Evolutionary conservation across 495 filamentous ascomycete species (phyloP).

Genomic region (Chaetomidium leptoderma): DNA sequence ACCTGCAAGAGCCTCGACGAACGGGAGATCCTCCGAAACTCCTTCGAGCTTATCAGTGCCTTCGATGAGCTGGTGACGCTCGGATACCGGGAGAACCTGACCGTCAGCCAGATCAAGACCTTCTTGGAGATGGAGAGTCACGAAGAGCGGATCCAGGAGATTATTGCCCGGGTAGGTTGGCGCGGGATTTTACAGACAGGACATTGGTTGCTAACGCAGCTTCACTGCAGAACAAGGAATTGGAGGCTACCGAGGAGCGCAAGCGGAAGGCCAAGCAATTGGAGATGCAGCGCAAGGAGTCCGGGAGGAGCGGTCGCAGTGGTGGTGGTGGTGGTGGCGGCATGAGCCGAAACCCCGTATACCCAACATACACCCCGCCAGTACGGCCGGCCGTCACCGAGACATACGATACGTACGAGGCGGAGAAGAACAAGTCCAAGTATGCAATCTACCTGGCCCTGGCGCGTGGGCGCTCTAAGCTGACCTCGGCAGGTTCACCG

Average conservation of each 20-base stretch:
- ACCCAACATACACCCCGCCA: conserved; percentile 85
- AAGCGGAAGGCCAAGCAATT: conserved; percentile 97
- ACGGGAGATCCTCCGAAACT: conserved; percentile 87
- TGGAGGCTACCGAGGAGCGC: conserved; percentile 95
- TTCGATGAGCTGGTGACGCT: conserved; percentile 95
- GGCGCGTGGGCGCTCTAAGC: not conserved
- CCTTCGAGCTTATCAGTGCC: conserved; percentile 89
- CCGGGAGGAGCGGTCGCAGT: conserved; percentile 51
- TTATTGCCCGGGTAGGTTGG: conserved; percentile 74
- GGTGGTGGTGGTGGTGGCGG: conserved; percentile 44
- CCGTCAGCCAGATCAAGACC: conserved; percentile 92
- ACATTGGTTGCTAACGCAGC: conserved; percentile 27
- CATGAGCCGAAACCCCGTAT: conserved; percentile 67
- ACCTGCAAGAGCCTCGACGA: conserved; percentile 96
- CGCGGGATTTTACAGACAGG: not conserved
- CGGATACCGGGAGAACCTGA: conserved; percentile 93
- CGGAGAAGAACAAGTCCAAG: conserved; percentile 93
- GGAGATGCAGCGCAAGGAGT: conserved; percentile 96
- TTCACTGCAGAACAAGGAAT: conserved; percentile 84
- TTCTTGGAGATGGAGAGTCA: conserved; percentile 99
- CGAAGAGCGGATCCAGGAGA: conserved; percentile 96
- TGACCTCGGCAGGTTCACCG: conserved; percentile 44
- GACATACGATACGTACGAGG: conserved; percentile 88
- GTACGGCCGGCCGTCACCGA: conserved; percentile 66
- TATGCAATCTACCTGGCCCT: conserved; percentile 36